Conservation (phyloP, 2,329 filamentous ascomycete genomes). For the Cryphonectria nitschkei region DNA sequence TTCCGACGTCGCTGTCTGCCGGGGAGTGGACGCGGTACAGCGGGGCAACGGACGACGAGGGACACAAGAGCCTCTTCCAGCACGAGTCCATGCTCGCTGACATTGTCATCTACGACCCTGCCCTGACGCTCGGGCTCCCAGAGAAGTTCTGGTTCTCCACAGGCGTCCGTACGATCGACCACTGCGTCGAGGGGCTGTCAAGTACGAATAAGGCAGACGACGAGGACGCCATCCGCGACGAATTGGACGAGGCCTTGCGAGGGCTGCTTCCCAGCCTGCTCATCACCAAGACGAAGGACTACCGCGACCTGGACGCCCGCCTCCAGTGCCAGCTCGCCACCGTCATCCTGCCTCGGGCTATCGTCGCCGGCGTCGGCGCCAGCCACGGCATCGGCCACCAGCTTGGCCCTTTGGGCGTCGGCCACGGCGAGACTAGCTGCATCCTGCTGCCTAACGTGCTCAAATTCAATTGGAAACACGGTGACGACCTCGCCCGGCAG, state of each 20-base stretch:
- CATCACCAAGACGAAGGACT: not conserved
- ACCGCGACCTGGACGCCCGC: not conserved
- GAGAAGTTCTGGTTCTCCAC: constrained; percentile 53
- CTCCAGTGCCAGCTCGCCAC: constrained; percentile 12
- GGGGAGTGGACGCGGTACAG: constrained; percentile 5
- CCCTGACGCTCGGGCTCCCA: constrained; percentile 50
- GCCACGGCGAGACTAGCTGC: constrained; percentile 64
- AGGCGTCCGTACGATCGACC: constrained; percentile 56
- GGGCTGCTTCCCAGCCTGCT: constrained; percentile 7
- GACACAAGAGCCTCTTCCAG: constrained; percentile 3
- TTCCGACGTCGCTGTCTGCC: constrained; percentile 17
- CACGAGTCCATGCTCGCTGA: constrained; percentile 7
- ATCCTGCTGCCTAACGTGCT: constrained; percentile 59
- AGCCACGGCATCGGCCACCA: constrained; percentile 58
- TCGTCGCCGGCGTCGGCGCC: constrained; percentile 38
- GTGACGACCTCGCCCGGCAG: constrained; percentile 39
- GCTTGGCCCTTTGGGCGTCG: constrained; percentile 58
- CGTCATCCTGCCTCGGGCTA: not conserved
- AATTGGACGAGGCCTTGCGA: not conserved
- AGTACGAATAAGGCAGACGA: constrained; percentile 5
- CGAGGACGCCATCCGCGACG: constrained; percentile 7
- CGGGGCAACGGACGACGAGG: not conserved
- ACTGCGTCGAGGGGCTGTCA: constrained; percentile 49
- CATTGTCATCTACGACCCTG: constrained; percentile 55
- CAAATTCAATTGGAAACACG: constrained; percentile 54